phyloP scores from a whole-genome alignment of 345 rosid genomes.

The Firmiana major region DNA sequence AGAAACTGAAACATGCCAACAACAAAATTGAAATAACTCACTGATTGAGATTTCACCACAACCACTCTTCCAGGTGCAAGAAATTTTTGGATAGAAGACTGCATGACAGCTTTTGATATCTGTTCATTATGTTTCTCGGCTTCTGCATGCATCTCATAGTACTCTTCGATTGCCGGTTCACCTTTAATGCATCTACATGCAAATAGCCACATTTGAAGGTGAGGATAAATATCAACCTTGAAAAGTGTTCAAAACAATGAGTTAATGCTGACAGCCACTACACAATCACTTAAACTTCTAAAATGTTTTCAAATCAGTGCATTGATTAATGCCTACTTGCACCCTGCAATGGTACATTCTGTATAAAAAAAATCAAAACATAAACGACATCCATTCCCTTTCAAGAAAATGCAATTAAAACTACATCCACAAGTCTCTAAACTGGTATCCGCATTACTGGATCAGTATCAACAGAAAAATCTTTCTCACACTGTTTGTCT shows the following conservation, averaged over 20 bases:
- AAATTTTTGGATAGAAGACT: conserved; percentile 42
- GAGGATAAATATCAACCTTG: background rate
- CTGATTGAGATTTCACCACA: conserved; percentile 73
- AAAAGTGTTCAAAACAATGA: background rate
- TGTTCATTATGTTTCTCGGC: conserved; percentile 42
- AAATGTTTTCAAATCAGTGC: background rate
- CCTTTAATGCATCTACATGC: conserved; percentile 80
- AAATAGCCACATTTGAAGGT: conserved; percentile 20
- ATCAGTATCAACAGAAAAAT: background rate
- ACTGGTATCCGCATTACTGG: background rate
- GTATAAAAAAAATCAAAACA: background rate
- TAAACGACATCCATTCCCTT: background rate
- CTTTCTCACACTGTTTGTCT: background rate
- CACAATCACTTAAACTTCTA: background rate
- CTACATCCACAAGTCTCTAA: background rate
- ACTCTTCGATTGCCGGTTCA: conserved; percentile 88
- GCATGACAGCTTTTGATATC: conserved; percentile 68
- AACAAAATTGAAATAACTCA: conserved; percentile 33
- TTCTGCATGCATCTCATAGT: conserved; percentile 65
- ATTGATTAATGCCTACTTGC: background rate
- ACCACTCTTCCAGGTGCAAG: conserved; percentile 79
- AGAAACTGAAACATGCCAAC: conserved; percentile 15
- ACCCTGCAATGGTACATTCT: background rate
- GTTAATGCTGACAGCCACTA: background rate
- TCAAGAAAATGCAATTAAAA: background rate